Base-by-base conservation (phyloP, 495 filamentous ascomycete species). In the Trichocladium antarcticum region DNA sequence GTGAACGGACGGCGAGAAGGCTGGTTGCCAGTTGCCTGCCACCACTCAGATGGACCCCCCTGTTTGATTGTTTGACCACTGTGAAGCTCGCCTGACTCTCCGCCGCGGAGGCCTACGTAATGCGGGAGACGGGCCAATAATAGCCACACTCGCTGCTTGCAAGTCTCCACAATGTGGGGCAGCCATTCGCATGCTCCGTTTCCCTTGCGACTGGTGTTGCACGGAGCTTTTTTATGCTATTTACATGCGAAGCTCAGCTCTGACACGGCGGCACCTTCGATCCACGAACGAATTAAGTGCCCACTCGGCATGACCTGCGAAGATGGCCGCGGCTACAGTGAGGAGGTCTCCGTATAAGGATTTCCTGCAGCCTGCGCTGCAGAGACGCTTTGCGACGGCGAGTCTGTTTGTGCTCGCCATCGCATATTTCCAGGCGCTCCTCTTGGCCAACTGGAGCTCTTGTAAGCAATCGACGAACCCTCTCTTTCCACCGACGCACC, bases 281-380 rank as follows among this genome's bases (percentile, higher is more conserved):
- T 29, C 36, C 45, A 4, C 20, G 29, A 27, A 27, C 15, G 27
- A 15, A 29, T 12, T 12, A 14, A 27, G 24, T 15, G 6, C 20
- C 39, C n/a, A 16, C 52, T 45, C 37, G 49, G 61, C 37, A 73
- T 71, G 68, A 54, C 40, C 57, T 58, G 60, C 56, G 55, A 65
- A 47, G 17, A 74, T 74, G 70, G 62, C 70, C 49, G 52, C 58
- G 42, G 58, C 64, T 43, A 61, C 50, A 51, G 67, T 66, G 51
- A 65, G 72, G 64, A 63, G 63, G 53, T 58, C 59, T 48, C 67
- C 69, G 35, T 96, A 95, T 61, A 81, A 89, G 70, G 85, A 94
- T 59, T 89, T 93, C 65, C 68, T 97, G 49, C 95, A 90, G 34
- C 89, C 92, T 29, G 77, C 85, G 35, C 68, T 97, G 45, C 92